Evolutionary conservation across 2,329 filamentous ascomycete genomes (phyloP).

Genomic region (Penicillium italicum): DNA sequence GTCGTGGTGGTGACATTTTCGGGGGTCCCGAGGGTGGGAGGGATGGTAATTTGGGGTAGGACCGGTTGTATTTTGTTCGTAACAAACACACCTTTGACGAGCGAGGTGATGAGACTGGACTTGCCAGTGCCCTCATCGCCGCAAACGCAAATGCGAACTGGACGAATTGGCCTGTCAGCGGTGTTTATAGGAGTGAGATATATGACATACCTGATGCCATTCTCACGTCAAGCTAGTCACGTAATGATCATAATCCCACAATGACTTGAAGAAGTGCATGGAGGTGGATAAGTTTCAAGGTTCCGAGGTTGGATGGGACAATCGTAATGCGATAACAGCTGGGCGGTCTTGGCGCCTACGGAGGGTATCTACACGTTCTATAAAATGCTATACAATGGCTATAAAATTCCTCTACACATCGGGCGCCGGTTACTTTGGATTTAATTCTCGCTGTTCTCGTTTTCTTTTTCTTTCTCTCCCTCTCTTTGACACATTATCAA

Average conservation of each 20-base stretch:
- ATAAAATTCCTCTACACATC: neutral
- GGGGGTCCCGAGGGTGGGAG: slow-evolving; percentile 84
- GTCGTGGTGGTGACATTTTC: slow-evolving; percentile 92
- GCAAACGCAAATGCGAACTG: slow-evolving; percentile 90
- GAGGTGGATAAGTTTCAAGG: neutral
- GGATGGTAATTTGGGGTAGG: slow-evolving; percentile 90
- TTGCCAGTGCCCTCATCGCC: slow-evolving; percentile 96
- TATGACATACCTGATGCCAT: slow-evolving; percentile 9
- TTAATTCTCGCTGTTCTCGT: neutral
- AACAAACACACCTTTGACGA: slow-evolving; percentile 96
- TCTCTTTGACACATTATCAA: no score
- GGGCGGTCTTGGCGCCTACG: neutral
- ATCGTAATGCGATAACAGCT: slow-evolving; percentile 8
- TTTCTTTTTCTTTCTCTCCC: neutral
- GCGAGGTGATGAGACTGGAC: slow-evolving; percentile 85
- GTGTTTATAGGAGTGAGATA: neutral
- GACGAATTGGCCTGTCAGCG: slow-evolving; percentile 1
- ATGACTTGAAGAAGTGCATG: neutral
- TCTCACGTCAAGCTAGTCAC: slow-evolving; percentile 1
- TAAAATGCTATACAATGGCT: neutral
- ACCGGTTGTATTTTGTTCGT: slow-evolving; percentile 92
- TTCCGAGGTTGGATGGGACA: slow-evolving; percentile 1
- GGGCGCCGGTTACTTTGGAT: neutral
- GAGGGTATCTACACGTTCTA: neutral
- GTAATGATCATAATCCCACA: neutral